phyloP scores from a whole-genome alignment of 164 flowering plant genomes.

The Paratinospora sagittata region DNA sequence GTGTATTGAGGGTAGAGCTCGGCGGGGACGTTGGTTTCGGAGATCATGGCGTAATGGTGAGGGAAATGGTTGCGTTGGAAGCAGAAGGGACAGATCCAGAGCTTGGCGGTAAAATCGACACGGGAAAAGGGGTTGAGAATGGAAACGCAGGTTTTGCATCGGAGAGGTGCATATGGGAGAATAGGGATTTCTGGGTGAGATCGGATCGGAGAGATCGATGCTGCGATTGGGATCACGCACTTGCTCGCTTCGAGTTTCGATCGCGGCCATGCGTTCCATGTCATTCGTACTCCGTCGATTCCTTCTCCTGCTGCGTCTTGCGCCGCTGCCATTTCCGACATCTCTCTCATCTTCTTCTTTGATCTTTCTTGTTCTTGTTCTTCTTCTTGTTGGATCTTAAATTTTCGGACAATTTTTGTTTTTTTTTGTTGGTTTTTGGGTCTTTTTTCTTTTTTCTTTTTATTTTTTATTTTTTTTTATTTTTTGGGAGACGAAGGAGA shows the following conservation, averaged over 20 bases:
- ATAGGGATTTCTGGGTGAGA: slow-evolving; percentile 55
- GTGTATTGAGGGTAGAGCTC: slow-evolving; percentile 80
- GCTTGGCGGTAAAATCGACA: slow-evolving; percentile 74
- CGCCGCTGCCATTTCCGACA: slow-evolving; percentile 60
- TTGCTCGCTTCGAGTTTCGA: slow-evolving; percentile 86
- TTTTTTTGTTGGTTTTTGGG: too few species aligned
- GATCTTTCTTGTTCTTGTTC: background rate
- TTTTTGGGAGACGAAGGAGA: background rate
- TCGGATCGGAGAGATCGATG: slow-evolving; percentile 74
- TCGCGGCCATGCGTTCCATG: slow-evolving; percentile 92
- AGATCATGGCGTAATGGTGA: slow-evolving; percentile 54
- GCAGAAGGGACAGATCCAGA: slow-evolving; percentile 97
- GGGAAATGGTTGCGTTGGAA: slow-evolving; percentile 85
- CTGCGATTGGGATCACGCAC: slow-evolving; percentile 94
- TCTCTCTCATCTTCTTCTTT: slow-evolving; percentile 16
- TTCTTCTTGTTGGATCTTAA: background rate
- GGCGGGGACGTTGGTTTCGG: slow-evolving; percentile 74
- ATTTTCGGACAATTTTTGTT: too few species aligned
- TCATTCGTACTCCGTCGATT: slow-evolving; percentile 85
- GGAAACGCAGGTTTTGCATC: slow-evolving; percentile 70
- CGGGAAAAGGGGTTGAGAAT: slow-evolving; percentile 55
- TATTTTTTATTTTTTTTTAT: too few species aligned
- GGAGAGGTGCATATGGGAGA: slow-evolving; percentile 77
- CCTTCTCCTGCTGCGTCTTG: slow-evolving; percentile 69
- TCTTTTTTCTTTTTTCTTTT: too few species aligned